phyloP scores from a whole-genome alignment of 257 asterid genomes.

The Perilla frutescens region DNA sequence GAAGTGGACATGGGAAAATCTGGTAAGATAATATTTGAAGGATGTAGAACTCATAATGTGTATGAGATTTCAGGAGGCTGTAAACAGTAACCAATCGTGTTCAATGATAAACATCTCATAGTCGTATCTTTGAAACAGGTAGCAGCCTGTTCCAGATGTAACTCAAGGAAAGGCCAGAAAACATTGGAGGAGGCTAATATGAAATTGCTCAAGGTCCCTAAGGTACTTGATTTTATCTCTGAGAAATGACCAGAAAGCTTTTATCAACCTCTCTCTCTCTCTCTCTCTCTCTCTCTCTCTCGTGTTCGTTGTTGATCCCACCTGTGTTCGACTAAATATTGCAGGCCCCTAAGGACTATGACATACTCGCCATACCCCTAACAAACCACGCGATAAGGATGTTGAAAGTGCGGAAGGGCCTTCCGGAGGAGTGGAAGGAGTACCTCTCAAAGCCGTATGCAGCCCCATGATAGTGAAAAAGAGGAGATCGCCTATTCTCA shows the following conservation, averaged over 20 bases:
- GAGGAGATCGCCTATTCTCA: not conserved
- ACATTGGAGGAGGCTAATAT: constrained; percentile 80
- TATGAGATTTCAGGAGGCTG: not conserved
- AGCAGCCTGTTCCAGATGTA: constrained; percentile 83
- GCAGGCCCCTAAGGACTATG: constrained; percentile 86
- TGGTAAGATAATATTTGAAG: constrained; percentile 52
- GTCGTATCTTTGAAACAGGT: constrained; percentile 58
- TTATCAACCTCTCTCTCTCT: not conserved
- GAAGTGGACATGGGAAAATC: constrained; percentile 95
- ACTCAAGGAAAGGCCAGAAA: constrained; percentile 86
- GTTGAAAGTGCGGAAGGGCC: constrained; percentile 66
- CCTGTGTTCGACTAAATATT: constrained; percentile 10
- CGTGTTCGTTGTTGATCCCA: not conserved
- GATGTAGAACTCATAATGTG: constrained; percentile 12
- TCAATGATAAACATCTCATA: not conserved
- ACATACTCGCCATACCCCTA: constrained; percentile 77
- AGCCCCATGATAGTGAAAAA: constrained; percentile 46
- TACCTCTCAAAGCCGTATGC: constrained; percentile 67
- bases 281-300: not conserved
- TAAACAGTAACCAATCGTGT: not conserved
- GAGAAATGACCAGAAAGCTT: not conserved
- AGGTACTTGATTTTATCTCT: constrained; percentile 47
- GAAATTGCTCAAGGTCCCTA: constrained; percentile 76
- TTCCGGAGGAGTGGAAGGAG: constrained; percentile 89
- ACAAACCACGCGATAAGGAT: constrained; percentile 65